phyloP scores from a whole-genome alignment of 805 yeast species.

The Schwanniomyces polymorphus region DNA sequence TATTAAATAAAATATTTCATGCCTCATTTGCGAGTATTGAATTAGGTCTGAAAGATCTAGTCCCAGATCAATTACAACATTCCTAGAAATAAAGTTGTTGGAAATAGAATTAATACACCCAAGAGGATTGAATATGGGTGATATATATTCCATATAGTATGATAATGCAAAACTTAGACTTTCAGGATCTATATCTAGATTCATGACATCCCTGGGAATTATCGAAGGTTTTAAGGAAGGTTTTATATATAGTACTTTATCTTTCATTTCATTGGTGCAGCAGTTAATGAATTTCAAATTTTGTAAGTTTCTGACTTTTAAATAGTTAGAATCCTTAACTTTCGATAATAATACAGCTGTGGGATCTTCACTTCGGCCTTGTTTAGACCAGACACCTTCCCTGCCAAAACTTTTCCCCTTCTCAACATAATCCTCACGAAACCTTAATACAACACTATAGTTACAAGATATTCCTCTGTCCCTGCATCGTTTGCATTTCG shows the following conservation, averaged over 20 bases:
- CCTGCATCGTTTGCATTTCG: slow-evolving; percentile 18
- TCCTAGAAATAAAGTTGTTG: not conserved
- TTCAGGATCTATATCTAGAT: slow-evolving; percentile 9
- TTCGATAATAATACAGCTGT: slow-evolving; percentile 10
- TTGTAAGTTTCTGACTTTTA: slow-evolving; percentile 10
- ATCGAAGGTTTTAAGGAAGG: slow-evolving; percentile 19
- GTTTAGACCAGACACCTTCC: slow-evolving; percentile 26
- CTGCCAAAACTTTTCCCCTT: slow-evolving; percentile 25
- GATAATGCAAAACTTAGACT: slow-evolving; percentile 20
- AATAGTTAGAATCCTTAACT: slow-evolving; percentile 13
- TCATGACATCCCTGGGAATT: slow-evolving; percentile 19
- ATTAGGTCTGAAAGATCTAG: slow-evolving; percentile 19
- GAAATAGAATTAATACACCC: slow-evolving; percentile 8
- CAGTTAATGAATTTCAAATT: slow-evolving; percentile 18
- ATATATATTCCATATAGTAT: slow-evolving; percentile 23
- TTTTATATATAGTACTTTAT: not conserved
- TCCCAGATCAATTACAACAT: slow-evolving; percentile 21
- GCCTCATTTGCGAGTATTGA: slow-evolving; percentile 22
- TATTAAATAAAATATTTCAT: slow-evolving; percentile 21
- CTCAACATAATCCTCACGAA: slow-evolving; percentile 23
- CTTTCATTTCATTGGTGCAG: slow-evolving; percentile 11
- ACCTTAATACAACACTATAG: slow-evolving; percentile 20
- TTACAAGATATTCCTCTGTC: slow-evolving; percentile 15
- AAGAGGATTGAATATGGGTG: slow-evolving; percentile 29
- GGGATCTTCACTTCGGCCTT: slow-evolving; percentile 2